A percentile compares a stretch with the other conserved stretches of the same genome.
Evolutionary conservation across 257 asterid genomes (phyloP).

Genomic region (Solanum piurae): DNA sequence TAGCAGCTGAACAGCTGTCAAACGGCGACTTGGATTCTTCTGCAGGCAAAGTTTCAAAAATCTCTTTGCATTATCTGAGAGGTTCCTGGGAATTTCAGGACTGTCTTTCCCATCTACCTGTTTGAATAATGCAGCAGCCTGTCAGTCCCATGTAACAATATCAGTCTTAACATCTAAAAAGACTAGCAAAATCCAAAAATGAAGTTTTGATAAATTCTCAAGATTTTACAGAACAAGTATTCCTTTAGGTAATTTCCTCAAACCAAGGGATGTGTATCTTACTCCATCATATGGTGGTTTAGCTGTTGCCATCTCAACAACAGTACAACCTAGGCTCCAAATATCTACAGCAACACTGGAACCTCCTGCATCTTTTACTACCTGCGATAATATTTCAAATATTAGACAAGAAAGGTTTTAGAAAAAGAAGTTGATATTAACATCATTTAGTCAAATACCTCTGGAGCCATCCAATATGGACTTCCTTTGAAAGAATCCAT

Average conservation of each 20-base stretch:
- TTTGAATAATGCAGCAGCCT: conserved; percentile 46
- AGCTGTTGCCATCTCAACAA: conserved; percentile 68
- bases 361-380: conserved; percentile 32
- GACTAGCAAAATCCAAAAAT: background rate
- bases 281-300: conserved; percentile 70
- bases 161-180: background rate
- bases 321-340: conserved; percentile 79
- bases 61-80: conserved; percentile 44
- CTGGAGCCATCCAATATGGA: conserved; percentile 69
- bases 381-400: conserved; percentile 15
- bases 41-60: conserved; percentile 49
- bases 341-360: conserved; percentile 52
- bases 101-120: conserved; percentile 43
- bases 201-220: no score
- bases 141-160: conserved; percentile 7
- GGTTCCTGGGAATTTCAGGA: conserved; percentile 46
- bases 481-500: conserved; percentile 53
- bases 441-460: conserved; percentile 17
- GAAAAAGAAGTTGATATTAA: background rate
- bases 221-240: background rate
- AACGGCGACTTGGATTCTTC: conserved; percentile 42
- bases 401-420: background rate
- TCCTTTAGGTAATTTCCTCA: background rate
- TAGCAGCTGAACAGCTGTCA: conserved; percentile 46
- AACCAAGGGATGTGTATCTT: background rate